phyloP scores from a whole-genome alignment of 306 rosid genomes.

The Casuarina equisetifolia region DNA sequence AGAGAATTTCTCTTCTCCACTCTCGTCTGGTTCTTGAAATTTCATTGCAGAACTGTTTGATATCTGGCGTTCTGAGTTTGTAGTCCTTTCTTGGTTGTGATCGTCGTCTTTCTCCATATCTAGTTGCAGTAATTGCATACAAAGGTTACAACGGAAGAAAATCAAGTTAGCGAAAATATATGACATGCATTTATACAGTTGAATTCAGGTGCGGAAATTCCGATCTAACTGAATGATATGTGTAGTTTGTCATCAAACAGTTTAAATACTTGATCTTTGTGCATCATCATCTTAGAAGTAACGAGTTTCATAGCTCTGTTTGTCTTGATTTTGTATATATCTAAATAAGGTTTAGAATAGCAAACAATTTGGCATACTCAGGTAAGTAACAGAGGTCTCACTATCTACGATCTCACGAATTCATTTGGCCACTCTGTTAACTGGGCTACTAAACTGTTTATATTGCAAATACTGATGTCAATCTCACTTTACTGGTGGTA shows the following conservation, averaged over 20 bases:
- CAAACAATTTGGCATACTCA: no score
- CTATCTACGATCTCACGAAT: no score
- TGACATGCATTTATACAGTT: background rate
- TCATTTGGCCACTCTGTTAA: background rate
- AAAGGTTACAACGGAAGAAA: background rate
- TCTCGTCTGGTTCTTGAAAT: background rate
- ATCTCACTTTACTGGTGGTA: slow-evolving; percentile 34
- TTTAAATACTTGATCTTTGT: no score
- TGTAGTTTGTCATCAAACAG: background rate
- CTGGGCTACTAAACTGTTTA: no score
- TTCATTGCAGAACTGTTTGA: background rate
- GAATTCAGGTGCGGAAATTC: background rate
- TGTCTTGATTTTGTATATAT: no score
- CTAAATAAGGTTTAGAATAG: no score
- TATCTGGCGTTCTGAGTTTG: background rate
- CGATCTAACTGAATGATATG: background rate
- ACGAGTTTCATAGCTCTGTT: no score
- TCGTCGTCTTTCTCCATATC: background rate
- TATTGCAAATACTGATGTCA: background rate
- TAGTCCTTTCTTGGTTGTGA: background rate
- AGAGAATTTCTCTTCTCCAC: slow-evolving; percentile 7
- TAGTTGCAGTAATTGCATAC: background rate
- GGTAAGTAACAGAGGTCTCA: no score
- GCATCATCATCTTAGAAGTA: no score
- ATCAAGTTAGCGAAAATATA: background rate